Base-by-base conservation (phyloP, 805 yeast genomes). In the Hanseniaspora lachancei region DNA sequence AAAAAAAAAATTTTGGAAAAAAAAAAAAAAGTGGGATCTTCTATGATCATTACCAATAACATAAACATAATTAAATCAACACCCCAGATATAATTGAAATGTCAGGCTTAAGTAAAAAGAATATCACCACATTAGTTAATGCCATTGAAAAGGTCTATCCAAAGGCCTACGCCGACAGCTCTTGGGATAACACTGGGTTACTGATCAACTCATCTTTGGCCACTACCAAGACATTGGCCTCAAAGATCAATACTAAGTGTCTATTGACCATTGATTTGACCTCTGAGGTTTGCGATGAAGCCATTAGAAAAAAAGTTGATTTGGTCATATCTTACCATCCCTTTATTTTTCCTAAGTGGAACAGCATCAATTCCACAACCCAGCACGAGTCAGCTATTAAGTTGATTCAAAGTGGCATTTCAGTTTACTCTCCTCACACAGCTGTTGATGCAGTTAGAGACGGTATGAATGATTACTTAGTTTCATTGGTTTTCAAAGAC, bases 121-220 rank as follows among this genome's bases (percentile, higher is more conserved):
- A 46, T 18, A 34, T 46, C 40, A 20, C 18, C 49, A 20, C 49
- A 5, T 13, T 53, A 15, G 44, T 53, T 16, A 46, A 36, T 9
- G 68, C 68, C 0, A 81, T 91, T 58, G 86, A 88, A 64, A 80
- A 77, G 60, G 71, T 81, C n/a, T 93, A 86, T 64, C 98, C 98
- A 2, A 66, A 77, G 16, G 77, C 77, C 47, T 76, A 85, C 58
- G 97, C 97, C 0, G 97, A 91, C 63, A 73, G 75, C 21, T 68
- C 89, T 2, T 93, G 98, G 98, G 98, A 93, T 65, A 93, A 93
- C 67, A 89, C 96, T 0, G 98, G 98, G 0, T 73, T 93, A 36
- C 69, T 93, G 47, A 83, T 93, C 10, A 96, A 89, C 63, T 69
- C 80, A 12, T 60, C 66, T 4, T 69, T 65, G 2, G 62, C 62